A percentile compares a stretch with the other conserved stretches of the same genome.
phyloP scores from a whole-genome alignment of 129 eudicot species.

The carrot (Daucus carota) region DH1_v3.0 NC_030385.2:7975001-7975500 shows the following conservation, averaged over 20 bases:
- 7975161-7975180: not conserved
- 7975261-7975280: not conserved
- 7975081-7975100: constrained; percentile 2
- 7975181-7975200: too few species aligned
- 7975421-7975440: too few species aligned
- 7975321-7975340: too few species aligned
- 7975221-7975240: constrained; percentile 1
- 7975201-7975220: constrained; percentile 1
- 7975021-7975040: not conserved
- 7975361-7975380: too few species aligned
- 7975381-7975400: too few species aligned
- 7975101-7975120: constrained; percentile 6
- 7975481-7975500: too few species aligned
- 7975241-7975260: not conserved
- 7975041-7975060: not conserved
- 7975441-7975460: too few species aligned
- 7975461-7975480: too few species aligned
- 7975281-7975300: not conserved
- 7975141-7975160: not conserved
- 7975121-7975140: not conserved
- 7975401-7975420: too few species aligned
- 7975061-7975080: not conserved
- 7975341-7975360: too few species aligned
- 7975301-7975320: too few species aligned
- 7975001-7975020: not conserved